Evolutionary conservation across 306 rosid species (phyloP), one percentile per base, ranked within the genome.

Genomic region (Gynostemma pentaphyllum): DNA sequence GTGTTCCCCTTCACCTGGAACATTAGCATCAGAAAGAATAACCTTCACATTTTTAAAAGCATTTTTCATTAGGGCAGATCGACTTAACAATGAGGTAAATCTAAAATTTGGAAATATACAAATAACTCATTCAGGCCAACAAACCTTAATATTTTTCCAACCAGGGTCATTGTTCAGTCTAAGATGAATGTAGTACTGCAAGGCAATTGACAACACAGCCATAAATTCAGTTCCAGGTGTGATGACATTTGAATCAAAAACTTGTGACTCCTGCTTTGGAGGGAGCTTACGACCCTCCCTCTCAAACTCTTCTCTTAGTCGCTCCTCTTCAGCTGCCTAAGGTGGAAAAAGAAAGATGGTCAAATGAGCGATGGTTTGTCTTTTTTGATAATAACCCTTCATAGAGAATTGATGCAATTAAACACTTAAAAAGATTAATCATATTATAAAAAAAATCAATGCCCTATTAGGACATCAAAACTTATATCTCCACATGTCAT

Each of bases 1-100:
- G 76, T 89, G 97, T 76, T 94, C 99, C 72, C 99, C 99, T 78
- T 94, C 99, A 29, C 99, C 99, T 11, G 99, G 99, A 66, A 94
- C 99, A 85, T 94, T 94, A 51, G 99, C 99, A 84, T 94, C 99
- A 48, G 97, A 94, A 57, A 88, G 95, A 77, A 94, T 82, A 62
- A 92, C 99, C 99, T 92, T 75, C 74, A 71, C 63, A 59, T 24
- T 21, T n/a, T 52, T 68, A n/a, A 7, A 24, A 67, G 24, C 34
- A 26, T 5, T 26, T 4, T 10, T 14, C 13, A 68, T 40, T 55
- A 36, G 39, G 36, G 21, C 52, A 21, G 4, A 5, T 1, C 7
- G 13, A 7, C 6, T 42, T 61, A 9, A 36, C 21, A 15, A 60
- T 53, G 45, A 26, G 23, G 36, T 44, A 32, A 68, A 46, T 40